A percentile compares a stretch with the other conserved stretches of the same genome.
phyloP scores from a whole-genome alignment of 2,329 filamentous ascomycete genomes.

The Amauroascus verrucosus region DNA sequence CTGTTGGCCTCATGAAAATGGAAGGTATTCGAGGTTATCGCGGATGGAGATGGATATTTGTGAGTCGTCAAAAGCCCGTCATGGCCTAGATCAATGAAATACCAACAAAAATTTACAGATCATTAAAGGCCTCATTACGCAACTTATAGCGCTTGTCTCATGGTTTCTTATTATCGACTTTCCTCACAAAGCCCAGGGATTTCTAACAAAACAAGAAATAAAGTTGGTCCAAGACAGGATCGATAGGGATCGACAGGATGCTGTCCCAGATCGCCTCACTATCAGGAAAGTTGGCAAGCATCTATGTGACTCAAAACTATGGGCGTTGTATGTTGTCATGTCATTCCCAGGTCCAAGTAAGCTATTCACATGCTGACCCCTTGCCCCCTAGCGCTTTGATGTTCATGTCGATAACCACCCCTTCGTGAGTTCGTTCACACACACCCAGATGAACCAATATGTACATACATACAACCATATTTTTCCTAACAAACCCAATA shows the following conservation, averaged over 20 bases:
- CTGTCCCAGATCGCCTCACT: conserved; percentile 38
- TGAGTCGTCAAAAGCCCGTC: background rate
- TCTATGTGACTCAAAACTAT: conserved; percentile 48
- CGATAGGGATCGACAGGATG: conserved; percentile 49
- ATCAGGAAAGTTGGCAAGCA: conserved; percentile 39
- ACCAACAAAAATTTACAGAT: conserved; percentile 19
- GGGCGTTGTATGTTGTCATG: conserved; percentile 39
- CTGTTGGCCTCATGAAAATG: conserved; percentile 28
- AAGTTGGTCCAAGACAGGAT: conserved; percentile 35
- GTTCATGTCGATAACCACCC: conserved; percentile 12
- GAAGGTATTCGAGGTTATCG: conserved; percentile 23
- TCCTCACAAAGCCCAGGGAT: conserved; percentile 47
- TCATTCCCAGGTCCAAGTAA: background rate
- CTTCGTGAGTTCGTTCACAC: conserved; percentile 6
- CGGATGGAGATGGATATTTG: conserved; percentile 31
- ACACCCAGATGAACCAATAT: background rate
- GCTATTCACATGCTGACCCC: background rate
- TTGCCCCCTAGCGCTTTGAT: conserved; percentile 11
- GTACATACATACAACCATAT: no score
- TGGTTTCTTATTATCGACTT: conserved; percentile 56
- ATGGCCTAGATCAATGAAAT: background rate
- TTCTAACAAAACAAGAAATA: conserved; percentile 44
- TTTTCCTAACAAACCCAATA: background rate
- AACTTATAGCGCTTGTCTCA: conserved; percentile 39
- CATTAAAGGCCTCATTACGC: conserved; percentile 43